A percentile compares a stretch with the other conserved stretches of the same genome.
Conservation (phyloP, 306 rosid species). For the Lathyrus aphaca region DNA sequence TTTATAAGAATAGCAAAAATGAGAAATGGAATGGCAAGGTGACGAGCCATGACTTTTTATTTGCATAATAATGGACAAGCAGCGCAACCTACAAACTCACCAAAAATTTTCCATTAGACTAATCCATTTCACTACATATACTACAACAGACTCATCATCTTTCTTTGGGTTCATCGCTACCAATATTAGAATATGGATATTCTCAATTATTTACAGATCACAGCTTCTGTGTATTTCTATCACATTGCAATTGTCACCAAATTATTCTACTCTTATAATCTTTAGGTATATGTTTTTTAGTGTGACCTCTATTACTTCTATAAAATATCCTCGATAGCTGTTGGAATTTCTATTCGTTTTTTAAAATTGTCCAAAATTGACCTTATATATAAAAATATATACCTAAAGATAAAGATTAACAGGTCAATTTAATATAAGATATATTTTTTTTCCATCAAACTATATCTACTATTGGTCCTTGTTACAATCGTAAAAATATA, state of each 20-base stretch:
- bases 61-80: conserved; percentile 35
- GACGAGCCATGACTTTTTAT: background rate
- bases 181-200: conserved; percentile 1
- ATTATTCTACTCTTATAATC: background rate
- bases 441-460: no score
- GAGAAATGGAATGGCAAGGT: conserved; percentile 10
- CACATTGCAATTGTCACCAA: conserved; percentile 29
- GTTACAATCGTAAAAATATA: no score
- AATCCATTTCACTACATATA: conserved; percentile 39
- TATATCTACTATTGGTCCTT: no score
- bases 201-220: background rate
- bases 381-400: no score
- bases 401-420: no score
- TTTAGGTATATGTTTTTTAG: no score
- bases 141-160: no score
- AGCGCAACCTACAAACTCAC: conserved; percentile 9
- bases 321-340: no score
- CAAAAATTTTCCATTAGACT: conserved; percentile 37
- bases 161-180: conserved; percentile 37
- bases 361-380: no score
- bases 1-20: background rate
- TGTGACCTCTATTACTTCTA: no score
- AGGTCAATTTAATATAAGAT: no score
- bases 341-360: no score
- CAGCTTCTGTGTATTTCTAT: conserved; percentile 9